phyloP scores from a whole-genome alignment of 805 yeast species.

The Cyberlindnera lachancei region DNA sequence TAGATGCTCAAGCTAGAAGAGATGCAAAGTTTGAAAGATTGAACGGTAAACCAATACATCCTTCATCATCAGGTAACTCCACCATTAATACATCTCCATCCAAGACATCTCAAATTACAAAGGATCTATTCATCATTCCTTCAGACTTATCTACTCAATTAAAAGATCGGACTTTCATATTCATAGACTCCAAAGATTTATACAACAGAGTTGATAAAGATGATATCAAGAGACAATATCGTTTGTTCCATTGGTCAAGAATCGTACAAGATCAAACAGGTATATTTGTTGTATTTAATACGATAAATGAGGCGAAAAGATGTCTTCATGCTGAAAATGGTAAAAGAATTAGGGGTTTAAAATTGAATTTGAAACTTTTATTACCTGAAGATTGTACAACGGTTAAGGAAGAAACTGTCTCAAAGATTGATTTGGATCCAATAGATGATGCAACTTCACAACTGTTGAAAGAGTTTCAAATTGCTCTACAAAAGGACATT shows the following conservation, averaged over 20 bases:
- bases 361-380: slow-evolving; percentile 30
- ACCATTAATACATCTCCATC: no score
- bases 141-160: slow-evolving; percentile 40
- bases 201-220: slow-evolving; percentile 33
- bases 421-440: slow-evolving; percentile 25
- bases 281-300: slow-evolving; percentile 63
- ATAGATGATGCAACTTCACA: slow-evolving; percentile 52
- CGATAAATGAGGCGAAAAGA: slow-evolving; percentile 45
- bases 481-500: slow-evolving; percentile 60
- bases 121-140: slow-evolving; percentile 32
- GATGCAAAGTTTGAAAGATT: neutral
- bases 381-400: slow-evolving; percentile 14
- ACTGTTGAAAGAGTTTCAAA: slow-evolving; percentile 56
- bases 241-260: slow-evolving; percentile 57
- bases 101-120: slow-evolving; percentile 1
- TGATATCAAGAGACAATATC: slow-evolving; percentile 53
- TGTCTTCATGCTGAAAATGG: slow-evolving; percentile 62
- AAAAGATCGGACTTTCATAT: slow-evolving; percentile 50
- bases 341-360: slow-evolving; percentile 36
- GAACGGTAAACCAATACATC: neutral
- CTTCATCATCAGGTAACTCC: slow-evolving; percentile 12
- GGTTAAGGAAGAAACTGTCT: slow-evolving; percentile 4
- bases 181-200: slow-evolving; percentile 43
- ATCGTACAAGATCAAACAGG: slow-evolving; percentile 59
- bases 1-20: slow-evolving; percentile 14